A percentile compares a stretch with the other conserved stretches of the same genome.
Evolutionary conservation across 371 early-diverging fungal genomes (phyloP).

Genomic region (Mucor lusitanicus): DNA sequence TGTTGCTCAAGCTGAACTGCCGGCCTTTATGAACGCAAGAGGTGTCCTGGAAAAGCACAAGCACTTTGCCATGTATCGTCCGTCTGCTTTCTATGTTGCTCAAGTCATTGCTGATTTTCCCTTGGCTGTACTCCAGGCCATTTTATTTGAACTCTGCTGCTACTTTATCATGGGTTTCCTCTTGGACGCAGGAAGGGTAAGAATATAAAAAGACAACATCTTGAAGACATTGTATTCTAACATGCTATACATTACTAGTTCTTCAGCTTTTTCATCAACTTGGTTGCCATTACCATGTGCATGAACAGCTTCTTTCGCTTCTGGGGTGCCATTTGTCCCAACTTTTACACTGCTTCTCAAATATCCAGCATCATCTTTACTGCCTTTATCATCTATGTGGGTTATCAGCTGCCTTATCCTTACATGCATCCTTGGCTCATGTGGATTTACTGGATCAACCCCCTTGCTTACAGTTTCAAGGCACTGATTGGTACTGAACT

Average conservation of each 20-base stretch:
- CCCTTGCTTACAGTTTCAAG: slow-evolving; percentile 66
- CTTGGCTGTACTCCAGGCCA: slow-evolving; percentile 41
- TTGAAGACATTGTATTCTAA: too few species aligned
- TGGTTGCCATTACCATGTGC: slow-evolving; percentile 48
- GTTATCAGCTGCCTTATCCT: slow-evolving; percentile 61
- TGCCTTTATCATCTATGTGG: slow-evolving; percentile 57
- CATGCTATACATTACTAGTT: slow-evolving; percentile 19
- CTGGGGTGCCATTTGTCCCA: slow-evolving; percentile 50
- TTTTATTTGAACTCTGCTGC: neutral
- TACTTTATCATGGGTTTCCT: slow-evolving; percentile 37
- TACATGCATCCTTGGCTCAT: slow-evolving; percentile 71
- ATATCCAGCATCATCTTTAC: slow-evolving; percentile 58
- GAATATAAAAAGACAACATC: too few species aligned
- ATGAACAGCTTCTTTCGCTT: slow-evolving; percentile 51
- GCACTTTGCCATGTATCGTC: slow-evolving; percentile 64
- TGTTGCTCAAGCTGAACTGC: slow-evolving; percentile 57
- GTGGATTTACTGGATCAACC: slow-evolving; percentile 73
- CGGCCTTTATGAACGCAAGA: slow-evolving; percentile 60
- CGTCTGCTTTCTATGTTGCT: slow-evolving; percentile 62
- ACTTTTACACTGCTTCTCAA: slow-evolving; percentile 57
- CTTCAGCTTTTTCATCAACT: slow-evolving; percentile 51
- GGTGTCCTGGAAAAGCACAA: slow-evolving; percentile 71
- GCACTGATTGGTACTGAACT: slow-evolving; percentile 73
- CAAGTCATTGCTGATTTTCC: slow-evolving; percentile 55
- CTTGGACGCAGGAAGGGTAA: slow-evolving; percentile 51